phyloP scores from a whole-genome alignment of 257 asterid species.

The Fraxinus pennsylvanica region DNA sequence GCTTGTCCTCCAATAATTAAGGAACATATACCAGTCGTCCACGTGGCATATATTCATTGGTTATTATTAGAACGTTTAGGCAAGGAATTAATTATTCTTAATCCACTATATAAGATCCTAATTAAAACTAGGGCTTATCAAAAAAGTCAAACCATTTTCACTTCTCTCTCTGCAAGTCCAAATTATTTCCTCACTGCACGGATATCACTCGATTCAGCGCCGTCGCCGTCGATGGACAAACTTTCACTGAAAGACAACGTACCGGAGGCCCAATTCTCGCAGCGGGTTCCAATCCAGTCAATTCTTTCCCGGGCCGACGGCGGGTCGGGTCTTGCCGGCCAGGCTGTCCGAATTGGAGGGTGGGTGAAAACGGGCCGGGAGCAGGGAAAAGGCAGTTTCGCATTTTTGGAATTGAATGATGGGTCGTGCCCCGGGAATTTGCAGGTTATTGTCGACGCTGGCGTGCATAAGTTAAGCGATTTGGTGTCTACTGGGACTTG shows the following conservation, averaged over 20 bases:
- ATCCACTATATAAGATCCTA: background rate
- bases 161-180: background rate
- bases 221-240: slow-evolving; percentile 57
- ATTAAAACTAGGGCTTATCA: background rate
- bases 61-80: background rate
- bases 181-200: background rate
- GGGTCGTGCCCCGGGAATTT: slow-evolving; percentile 80
- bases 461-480: slow-evolving; percentile 61
- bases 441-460: slow-evolving; percentile 73
- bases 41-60: background rate
- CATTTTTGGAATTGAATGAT: slow-evolving; percentile 81
- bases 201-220: slow-evolving; percentile 11
- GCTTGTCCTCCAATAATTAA: background rate
- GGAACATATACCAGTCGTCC: background rate
- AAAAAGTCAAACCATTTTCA: background rate
- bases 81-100: background rate
- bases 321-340: slow-evolving; percentile 76
- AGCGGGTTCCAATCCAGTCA: slow-evolving; percentile 73
- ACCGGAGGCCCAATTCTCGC: slow-evolving; percentile 51
- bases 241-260: slow-evolving; percentile 36
- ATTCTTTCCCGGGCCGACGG: slow-evolving; percentile 69
- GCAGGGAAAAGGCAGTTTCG: slow-evolving; percentile 80
- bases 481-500: slow-evolving; percentile 80
- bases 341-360: slow-evolving; percentile 69
- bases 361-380: slow-evolving; percentile 94